Conservation (phyloP, 2,329 filamentous ascomycete species). For the Fusarium sambucinum region DNA sequence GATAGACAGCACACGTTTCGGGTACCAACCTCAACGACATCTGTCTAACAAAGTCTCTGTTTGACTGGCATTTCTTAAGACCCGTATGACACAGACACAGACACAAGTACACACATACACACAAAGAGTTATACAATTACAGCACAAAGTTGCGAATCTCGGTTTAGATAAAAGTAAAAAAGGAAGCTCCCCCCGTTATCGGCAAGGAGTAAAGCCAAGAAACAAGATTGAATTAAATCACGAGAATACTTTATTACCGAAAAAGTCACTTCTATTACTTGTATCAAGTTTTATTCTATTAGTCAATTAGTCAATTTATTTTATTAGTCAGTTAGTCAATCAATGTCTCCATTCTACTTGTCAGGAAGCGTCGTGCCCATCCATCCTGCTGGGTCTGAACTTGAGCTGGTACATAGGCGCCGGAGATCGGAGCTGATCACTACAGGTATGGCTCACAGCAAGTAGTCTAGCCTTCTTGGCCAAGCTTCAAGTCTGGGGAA, state of each 20-base stretch:
- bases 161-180: neutral
- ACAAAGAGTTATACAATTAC: constrained; percentile 2
- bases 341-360: neutral
- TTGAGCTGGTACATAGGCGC: neutral
- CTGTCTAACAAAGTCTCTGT: neutral
- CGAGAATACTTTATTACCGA: neutral
- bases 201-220: neutral
- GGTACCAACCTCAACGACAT: constrained; percentile 1
- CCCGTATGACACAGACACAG: constrained; percentile 6
- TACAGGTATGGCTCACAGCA: constrained; percentile 32
- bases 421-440: constrained; percentile 37
- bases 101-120: neutral
- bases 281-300: neutral
- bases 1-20: neutral
- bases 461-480: constrained; percentile 25
- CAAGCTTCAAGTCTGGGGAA: constrained; percentile 39
- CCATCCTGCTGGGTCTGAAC: constrained; percentile 1
- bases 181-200: neutral
- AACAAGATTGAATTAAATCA: constrained; percentile 1
- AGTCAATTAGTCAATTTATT: neutral
- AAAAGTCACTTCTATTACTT: neutral
- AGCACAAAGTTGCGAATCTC: constrained; percentile 3
- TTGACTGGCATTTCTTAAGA: neutral
- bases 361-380: neutral
- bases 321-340: neutral